Evolutionary conservation across 441 rosid genomes (phyloP), one percentile per base, ranked within the genome.

Genomic region (Arabidopsis hybrid): DNA sequence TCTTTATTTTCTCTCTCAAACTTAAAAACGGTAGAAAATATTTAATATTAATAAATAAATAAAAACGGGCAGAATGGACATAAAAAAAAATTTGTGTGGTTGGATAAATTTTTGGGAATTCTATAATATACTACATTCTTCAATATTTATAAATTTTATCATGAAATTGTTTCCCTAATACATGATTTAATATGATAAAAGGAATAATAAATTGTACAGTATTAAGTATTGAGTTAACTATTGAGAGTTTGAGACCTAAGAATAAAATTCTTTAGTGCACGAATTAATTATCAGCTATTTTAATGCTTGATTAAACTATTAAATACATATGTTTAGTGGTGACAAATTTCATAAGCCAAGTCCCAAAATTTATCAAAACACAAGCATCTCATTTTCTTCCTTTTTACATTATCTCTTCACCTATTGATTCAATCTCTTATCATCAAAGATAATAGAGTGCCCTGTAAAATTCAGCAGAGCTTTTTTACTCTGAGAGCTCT

Each of bases 391-490:
- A 38, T 76, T 18, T 13, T 45, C 31, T 62, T 63, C 8, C 0
- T 8, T 60, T 47, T 50, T 43, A 68, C 74, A 75, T 18, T 12
- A 60, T 35, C 64, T 13, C 63, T 60, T 75, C 69, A 51, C 46
- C 69, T 52, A 60, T 68, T 13, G 65, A 69, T 62, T 62, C 51
- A 55, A 43, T 52, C 6, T 59, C 50, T 61, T 21, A 64, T 69
- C 69, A 75, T 68, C 57, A 68, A 8, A 67, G 4, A 38, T 59
- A 67, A 67, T 59, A 59, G 50, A 49, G 45, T 38, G 14, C n/a
- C 17, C 56, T 51, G 59, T 61, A 75, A 68, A 55, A 55, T 55
- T 52, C 52, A 71, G 36, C 72, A 51, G 67, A 65, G 63, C 71
- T 32, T 71, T 29, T 72, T 35, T 49, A 71, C 76, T 56, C 71